Percentiles rank a stretch among this genome's conserved stretches.
Evolutionary conservation across 2,329 filamentous ascomycete species (phyloP).

Genomic region (Thelonectria discophora): DNA sequence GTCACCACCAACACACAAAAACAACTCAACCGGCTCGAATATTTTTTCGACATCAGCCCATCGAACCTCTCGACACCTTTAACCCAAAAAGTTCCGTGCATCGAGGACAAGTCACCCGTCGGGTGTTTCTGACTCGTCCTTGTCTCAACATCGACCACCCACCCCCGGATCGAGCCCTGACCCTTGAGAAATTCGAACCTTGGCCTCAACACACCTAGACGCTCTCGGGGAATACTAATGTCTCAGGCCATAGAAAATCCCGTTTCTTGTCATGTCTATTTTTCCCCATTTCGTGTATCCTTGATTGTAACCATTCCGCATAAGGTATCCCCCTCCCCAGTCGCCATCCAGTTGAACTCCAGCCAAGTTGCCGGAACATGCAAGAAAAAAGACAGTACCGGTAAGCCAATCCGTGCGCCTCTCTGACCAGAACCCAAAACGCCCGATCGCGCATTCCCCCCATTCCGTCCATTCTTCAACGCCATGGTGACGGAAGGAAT

Average conservation of each 20-base stretch:
- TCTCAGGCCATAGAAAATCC: neutral
- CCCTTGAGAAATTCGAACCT: neutral
- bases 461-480: conserved; percentile 5
- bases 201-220: neutral
- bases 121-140: neutral
- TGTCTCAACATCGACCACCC: neutral
- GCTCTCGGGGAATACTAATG: neutral
- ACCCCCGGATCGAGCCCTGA: neutral
- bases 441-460: conserved; percentile 33
- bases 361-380: neutral
- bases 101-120: neutral
- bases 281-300: neutral
- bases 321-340: neutral
- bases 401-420: conserved; percentile 10
- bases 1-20: too few relatives aligned
- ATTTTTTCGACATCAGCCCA: neutral
- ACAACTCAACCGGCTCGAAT: too few relatives aligned
- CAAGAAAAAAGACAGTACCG: neutral
- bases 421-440: conserved; percentile 23
- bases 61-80: neutral
- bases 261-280: neutral
- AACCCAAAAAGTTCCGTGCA: neutral
- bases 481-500: conserved; percentile 1
- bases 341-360: neutral
- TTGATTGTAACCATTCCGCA: neutral